These are phyloP conservation scores for Pseudogymnoascus sp. DNA, from an alignment of 2,329 filamentous ascomycete species.

Conservation along the genomic window DNA sequence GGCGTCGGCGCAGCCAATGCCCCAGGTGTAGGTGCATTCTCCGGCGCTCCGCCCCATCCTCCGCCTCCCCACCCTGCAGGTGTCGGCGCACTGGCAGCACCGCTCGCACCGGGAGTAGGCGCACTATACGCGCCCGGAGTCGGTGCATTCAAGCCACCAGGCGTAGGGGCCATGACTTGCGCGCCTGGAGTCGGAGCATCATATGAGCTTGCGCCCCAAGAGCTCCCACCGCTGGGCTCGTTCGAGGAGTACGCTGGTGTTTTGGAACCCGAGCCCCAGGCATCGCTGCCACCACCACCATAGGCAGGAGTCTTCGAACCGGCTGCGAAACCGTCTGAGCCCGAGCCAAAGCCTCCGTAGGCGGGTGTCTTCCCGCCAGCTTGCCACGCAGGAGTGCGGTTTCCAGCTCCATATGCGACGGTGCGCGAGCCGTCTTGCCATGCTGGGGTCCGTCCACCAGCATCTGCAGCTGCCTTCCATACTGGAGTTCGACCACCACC, in stretches of 20 bases:
- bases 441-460: conserved; percentile 54
- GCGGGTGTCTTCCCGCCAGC: conserved; percentile 68
- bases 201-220: conserved; percentile 39
- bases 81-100: conserved; percentile 32
- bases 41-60: conserved; percentile 29
- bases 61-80: conserved; percentile 22
- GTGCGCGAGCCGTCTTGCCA: conserved; percentile 61
- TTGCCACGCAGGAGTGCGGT: conserved; percentile 70
- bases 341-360: conserved; percentile 27
- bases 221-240: conserved; percentile 56
- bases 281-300: conserved; percentile 53
- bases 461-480: conserved; percentile 48
- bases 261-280: conserved; percentile 46
- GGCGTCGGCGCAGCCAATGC: conserved; percentile 61
- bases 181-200: conserved; percentile 64
- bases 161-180: conserved; percentile 51
- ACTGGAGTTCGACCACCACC: conserved; percentile 54
- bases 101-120: conserved; percentile 61
- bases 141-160: conserved; percentile 57
- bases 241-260: conserved; percentile 63
- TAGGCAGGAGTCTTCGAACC: conserved; percentile 76
- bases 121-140: conserved; percentile 64
- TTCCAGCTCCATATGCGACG: conserved; percentile 65
- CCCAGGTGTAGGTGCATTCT: conserved; percentile 60
- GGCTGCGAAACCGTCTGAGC: conserved; percentile 51